Percentiles rank a stretch among this genome's conserved stretches.
Conservation (phyloP, 495 filamentous ascomycete genomes). For the Pyronema omphalodes region DNA sequence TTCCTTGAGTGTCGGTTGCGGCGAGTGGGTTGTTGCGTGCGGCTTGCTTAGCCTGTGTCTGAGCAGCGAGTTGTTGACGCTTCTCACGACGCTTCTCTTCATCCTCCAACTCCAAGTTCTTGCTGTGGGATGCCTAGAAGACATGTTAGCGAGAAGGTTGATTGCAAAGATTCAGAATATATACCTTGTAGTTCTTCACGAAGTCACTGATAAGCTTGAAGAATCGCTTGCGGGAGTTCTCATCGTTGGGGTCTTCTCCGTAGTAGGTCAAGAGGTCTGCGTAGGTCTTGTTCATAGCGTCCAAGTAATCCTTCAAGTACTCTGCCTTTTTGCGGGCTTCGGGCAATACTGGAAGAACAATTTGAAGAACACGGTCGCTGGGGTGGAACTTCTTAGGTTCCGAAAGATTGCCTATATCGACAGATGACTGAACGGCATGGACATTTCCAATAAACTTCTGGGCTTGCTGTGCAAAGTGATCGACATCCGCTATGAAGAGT, state of each 20-base stretch:
- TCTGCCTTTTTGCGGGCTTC: slow-evolving; percentile 91
- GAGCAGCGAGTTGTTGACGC: slow-evolving; percentile 58
- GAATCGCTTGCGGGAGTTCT: slow-evolving; percentile 89
- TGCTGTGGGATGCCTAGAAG: slow-evolving; percentile 62
- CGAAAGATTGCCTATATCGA: slow-evolving; percentile 86
- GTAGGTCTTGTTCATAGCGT: slow-evolving; percentile 79
- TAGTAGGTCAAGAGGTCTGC: slow-evolving; percentile 96
- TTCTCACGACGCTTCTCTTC: slow-evolving; percentile 70
- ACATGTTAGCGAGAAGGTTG: slow-evolving; percentile 5
- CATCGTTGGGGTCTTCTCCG: slow-evolving; percentile 81
- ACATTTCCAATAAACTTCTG: slow-evolving; percentile 89
- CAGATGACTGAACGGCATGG: slow-evolving; percentile 72
- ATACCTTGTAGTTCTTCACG: slow-evolving; percentile 76
- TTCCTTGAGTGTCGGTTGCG: slow-evolving; percentile 41
- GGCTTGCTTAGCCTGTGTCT: slow-evolving; percentile 33
- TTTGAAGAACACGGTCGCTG: slow-evolving; percentile 79
- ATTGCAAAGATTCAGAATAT: slow-evolving; percentile 15
- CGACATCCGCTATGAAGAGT: slow-evolving; percentile 42
- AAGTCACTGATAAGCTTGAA: slow-evolving; percentile 88
- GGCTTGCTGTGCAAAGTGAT: slow-evolving; percentile 76
- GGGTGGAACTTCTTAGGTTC: slow-evolving; percentile 97
- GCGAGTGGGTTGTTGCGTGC: slow-evolving; percentile 36
- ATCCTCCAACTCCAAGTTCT: slow-evolving; percentile 76
- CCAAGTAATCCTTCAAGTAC: slow-evolving; percentile 82
- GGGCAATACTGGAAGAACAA: slow-evolving; percentile 88